Base-by-base conservation (phyloP, 148 eudicot genomes). In the Rhododendron williamsianum region DNA sequence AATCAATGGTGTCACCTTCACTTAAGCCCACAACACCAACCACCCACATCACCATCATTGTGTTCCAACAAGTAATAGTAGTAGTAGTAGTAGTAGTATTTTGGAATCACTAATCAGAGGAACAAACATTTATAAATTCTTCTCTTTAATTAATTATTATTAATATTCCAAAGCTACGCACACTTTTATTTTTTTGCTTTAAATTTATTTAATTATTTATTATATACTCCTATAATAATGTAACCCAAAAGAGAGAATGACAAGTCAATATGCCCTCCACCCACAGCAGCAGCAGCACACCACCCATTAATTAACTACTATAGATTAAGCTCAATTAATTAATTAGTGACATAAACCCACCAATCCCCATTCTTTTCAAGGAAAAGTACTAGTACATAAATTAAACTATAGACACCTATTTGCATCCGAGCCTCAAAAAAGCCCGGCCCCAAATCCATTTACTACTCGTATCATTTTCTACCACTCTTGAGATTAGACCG, bases 1-100 rank as follows among this genome's bases (percentile, higher is more conserved):
- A 90, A 88, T 87, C 76, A 78, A 84, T 92, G 89, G 46, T 87
- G 93, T 90, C 92, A 89, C 46, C 83, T 36, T 78, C 82, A 60
- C 72, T 46, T 23, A 84, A 85, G 86, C 41, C 74, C 74, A 69
- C 74, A 69, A 69, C 3, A 87, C 87, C 27, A 63, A 63, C n/a
- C 71, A 56, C 63, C 54, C n/a, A 82, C 85, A 52, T 78, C 56
- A 48, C 80, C 58, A 87, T 86, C 82, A 84, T 88, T 65, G 3
- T 82, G 81, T 16, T 79, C 73, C 52, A 86, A 65, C 45, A 41
- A 41, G 45, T 56, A 78, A 77, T 77, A 60, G 6, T 38, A 41
- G 7, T 6, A 41, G 7, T 41, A 41, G 7, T 41, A 6, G 7
- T 41, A 6, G 35, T 1, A 33, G 6, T 41, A 41, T 41, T 25